These are phyloP conservation scores for Sindora glabra DNA, from an alignment of 306 rosid genomes.

Conservation along the genomic window DNA sequence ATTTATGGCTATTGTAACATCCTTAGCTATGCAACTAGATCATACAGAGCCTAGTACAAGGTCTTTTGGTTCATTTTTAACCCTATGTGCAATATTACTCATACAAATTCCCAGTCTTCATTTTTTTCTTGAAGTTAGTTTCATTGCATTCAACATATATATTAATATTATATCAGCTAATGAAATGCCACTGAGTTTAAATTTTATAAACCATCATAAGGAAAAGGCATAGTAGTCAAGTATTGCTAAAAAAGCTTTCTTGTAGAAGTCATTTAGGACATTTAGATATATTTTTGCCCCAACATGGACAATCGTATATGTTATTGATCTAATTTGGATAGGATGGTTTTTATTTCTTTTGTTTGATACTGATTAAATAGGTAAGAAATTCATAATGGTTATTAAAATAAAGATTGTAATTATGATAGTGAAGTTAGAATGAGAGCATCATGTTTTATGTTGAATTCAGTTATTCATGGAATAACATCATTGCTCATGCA, in stretches of 20 bases:
- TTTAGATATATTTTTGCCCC: constrained; percentile 62
- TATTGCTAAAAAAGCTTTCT: constrained; percentile 69
- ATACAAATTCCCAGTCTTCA: constrained; percentile 98
- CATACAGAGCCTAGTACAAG: constrained; percentile 79
- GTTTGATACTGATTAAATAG: constrained; percentile 97
- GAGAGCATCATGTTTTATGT: constrained; percentile 88
- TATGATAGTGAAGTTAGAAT: constrained; percentile 79
- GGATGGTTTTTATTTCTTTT: constrained; percentile 95
- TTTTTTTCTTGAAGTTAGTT: constrained; percentile 53
- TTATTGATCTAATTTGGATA: constrained; percentile 79
- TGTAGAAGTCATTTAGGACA: constrained; percentile 87
- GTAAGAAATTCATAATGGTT: constrained; percentile 94
- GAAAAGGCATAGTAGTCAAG: constrained; percentile 45
- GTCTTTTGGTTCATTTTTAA: constrained; percentile 61
- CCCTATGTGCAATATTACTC: constrained; percentile 57
- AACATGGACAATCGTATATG: constrained; percentile 66
- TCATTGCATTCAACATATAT: constrained; percentile 58
- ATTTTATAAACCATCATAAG: constrained; percentile 15
- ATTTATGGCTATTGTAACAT: constrained; percentile 87
- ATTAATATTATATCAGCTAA: constrained; percentile 56
- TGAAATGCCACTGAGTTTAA: constrained; percentile 58
- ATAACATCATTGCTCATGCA: constrained; percentile 81
- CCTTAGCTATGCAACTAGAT: constrained; percentile 85
- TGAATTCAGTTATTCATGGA: constrained; percentile 87
- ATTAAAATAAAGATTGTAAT: constrained; percentile 64